Evolutionary conservation across 2,329 filamentous ascomycete species (phyloP), one percentile per base, ranked within the genome.

Genomic region (Cercospora berteroae): DNA sequence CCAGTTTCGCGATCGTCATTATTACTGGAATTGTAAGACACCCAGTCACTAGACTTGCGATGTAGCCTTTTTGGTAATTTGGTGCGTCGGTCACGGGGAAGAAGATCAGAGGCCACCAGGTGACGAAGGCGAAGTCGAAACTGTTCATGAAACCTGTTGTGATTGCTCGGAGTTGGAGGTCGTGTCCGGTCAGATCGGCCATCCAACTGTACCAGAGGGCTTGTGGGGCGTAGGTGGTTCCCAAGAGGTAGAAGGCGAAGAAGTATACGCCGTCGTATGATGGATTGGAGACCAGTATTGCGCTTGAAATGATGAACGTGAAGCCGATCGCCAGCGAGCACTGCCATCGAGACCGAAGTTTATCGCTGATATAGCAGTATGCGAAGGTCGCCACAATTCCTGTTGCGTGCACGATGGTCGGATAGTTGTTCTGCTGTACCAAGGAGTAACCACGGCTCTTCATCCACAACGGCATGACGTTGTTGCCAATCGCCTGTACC

Each of bases 151-250:
- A 70, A 4, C 69, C 69, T 6, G 81, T 83, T 2, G 81, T 81
- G 55, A 83, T 81, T 1, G 81, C 81, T 0, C 81, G 75, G 2
- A 83, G 75, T 50, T 82, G 81, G 8, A 80, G 63, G 20, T 80
- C 79, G 29, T 80, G 78, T 3, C 76, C 74, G 7, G 78, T 80
- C 7, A 83, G 72, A 62, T 83, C 81, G 0, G 81, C 81, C 79
- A 83, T 81, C 81, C 81, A 83, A 0, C 79, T 79, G 68, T 83
- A 83, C 81, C 81, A 83, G 18, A 83, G 72, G 4, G 81, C 81
- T 65, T 83, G 81, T 0, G 81, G 81, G 1, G 81, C 81, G 63
- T 80, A 83, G 0, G 80, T 82, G 0, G 81, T 82, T 3, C 81
- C 81, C 2, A 83, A 75, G 0, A 82, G 70, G 68, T 82, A 83